phyloP scores from a whole-genome alignment of 1,284 basidiomycete species.

The Mycena citricolor region DNA sequence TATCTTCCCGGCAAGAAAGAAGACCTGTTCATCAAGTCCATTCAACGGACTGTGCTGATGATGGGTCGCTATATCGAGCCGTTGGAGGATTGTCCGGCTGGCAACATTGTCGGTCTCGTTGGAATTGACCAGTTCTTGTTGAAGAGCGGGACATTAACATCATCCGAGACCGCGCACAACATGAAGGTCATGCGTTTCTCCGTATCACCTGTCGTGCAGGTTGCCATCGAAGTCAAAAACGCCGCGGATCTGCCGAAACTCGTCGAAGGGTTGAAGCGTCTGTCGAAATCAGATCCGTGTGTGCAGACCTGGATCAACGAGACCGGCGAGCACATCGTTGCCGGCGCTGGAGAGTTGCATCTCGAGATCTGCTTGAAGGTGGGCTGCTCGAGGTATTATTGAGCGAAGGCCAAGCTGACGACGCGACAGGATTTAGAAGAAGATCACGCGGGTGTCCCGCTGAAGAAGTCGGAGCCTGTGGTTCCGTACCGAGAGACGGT shows the following conservation, averaged over 20 bases:
- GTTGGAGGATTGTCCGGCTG: constrained; percentile 98
- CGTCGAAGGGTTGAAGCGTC: constrained; percentile 99
- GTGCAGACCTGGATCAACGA: constrained; percentile 95
- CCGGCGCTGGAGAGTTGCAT: constrained; percentile 99
- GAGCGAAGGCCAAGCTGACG: constrained; percentile 5
- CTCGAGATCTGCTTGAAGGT: constrained; percentile 99
- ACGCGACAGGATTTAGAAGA: constrained; percentile 86
- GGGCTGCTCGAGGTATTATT: constrained; percentile 13
- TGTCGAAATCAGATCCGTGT: constrained; percentile 99
- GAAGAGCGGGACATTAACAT: constrained; percentile 98
- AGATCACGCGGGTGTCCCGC: constrained; percentile 98
- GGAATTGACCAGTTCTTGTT: constrained; percentile 99
- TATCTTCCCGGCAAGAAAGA: constrained; percentile 99
- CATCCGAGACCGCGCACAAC: constrained; percentile 99
- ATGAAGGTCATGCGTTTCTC: constrained; percentile 99
- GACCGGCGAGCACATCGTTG: constrained; percentile 97
- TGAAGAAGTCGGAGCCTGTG: constrained; percentile 99
- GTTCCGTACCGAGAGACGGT: constrained; percentile 99
- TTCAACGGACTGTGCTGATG: constrained; percentile 99
- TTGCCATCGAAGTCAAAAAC: constrained; percentile 99
- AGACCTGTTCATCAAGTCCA: constrained; percentile 96
- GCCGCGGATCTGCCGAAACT: constrained; percentile 98
- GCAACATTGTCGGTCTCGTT: constrained; percentile 99
- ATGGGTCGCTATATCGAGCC: constrained; percentile 99
- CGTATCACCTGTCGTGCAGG: constrained; percentile 98